phyloP scores from a whole-genome alignment of 2,329 filamentous ascomycete species.

The Fusarium tricinctum region DNA sequence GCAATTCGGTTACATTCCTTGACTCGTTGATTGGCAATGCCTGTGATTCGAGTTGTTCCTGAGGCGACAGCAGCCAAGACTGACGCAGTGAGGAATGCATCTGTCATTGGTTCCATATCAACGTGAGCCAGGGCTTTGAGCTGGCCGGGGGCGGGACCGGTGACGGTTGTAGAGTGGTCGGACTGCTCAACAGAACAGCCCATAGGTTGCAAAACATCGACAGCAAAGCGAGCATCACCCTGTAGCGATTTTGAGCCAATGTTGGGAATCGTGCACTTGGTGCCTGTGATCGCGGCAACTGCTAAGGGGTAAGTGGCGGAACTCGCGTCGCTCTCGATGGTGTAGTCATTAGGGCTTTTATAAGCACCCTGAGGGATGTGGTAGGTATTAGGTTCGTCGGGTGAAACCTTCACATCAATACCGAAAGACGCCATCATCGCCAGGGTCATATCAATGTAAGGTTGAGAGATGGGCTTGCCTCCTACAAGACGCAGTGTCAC shows the following conservation, averaged over 20 bases:
- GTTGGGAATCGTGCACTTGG: constrained; percentile 95
- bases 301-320: constrained; percentile 97
- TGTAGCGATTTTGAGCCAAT: constrained; percentile 94
- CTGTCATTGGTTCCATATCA: constrained; percentile 99
- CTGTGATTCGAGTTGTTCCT: constrained; percentile 86
- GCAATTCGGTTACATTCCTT: constrained; percentile 98
- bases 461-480: constrained; percentile 97
- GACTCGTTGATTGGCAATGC: constrained; percentile 97
- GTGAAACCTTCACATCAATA: constrained; percentile 81
- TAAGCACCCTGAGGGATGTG: constrained; percentile 90
- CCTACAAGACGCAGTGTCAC: constrained; percentile 92
- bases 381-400: constrained; percentile 89
- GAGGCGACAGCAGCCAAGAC: constrained; percentile 91
- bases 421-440: constrained; percentile 97
- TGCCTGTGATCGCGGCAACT: constrained; percentile 94
- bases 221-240: constrained; percentile 93
- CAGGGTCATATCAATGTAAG: constrained; percentile 99
- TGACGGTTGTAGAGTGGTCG: constrained; percentile 89
- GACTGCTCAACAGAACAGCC: constrained; percentile 91
- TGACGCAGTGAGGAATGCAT: constrained; percentile 95
- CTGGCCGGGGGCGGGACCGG: constrained; percentile 81
- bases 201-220: constrained; percentile 92
- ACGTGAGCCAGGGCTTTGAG: constrained; percentile 84
- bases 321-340: constrained; percentile 96
- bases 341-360: constrained; percentile 85